These are phyloP conservation scores for Nannochloris sp. DNA, from an alignment of 139 green algal species.

Conservation along the genomic window DNA sequence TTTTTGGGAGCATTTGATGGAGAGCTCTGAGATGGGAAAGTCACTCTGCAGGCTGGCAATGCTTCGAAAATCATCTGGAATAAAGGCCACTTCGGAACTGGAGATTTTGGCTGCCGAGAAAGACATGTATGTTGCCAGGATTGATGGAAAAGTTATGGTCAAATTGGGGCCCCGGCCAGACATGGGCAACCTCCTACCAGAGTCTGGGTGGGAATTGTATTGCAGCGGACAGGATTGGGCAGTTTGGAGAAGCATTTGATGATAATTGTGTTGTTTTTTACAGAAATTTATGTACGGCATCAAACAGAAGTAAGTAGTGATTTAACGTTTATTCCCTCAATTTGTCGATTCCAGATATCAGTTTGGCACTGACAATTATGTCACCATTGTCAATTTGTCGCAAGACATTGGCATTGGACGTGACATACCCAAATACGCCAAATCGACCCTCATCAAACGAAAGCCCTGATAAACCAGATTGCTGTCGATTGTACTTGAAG, in stretches of 20 bases:
- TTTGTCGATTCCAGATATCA: slow-evolving; percentile 51
- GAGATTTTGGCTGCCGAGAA: slow-evolving; percentile 49
- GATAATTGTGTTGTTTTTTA: neutral
- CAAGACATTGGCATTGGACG: slow-evolving; percentile 43
- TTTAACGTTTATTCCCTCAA: slow-evolving; percentile 23
- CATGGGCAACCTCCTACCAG: slow-evolving; percentile 29
- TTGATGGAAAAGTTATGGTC: slow-evolving; percentile 28
- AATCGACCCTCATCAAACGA: slow-evolving; percentile 85
- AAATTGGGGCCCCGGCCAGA: slow-evolving; percentile 46
- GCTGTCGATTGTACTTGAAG: slow-evolving; percentile 62
- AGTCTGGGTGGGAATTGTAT: slow-evolving; percentile 32
- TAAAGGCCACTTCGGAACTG: slow-evolving; percentile 44
- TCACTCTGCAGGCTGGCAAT: slow-evolving; percentile 19
- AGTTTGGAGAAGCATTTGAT: slow-evolving; percentile 33
- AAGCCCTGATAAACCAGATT: slow-evolving; percentile 58
- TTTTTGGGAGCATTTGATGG: slow-evolving; percentile 72
- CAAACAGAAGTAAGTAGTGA: neutral
- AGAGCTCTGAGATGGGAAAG: neutral
- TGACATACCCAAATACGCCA: slow-evolving; percentile 74
- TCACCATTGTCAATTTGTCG: slow-evolving; percentile 43
- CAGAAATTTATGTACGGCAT: too few relatives aligned
- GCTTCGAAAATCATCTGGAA: slow-evolving; percentile 34
- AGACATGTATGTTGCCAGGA: slow-evolving; percentile 60
- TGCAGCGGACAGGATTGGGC: slow-evolving; percentile 34
- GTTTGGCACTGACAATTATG: slow-evolving; percentile 34